A percentile compares a stretch with the other conserved stretches of the same genome.
phyloP scores from a whole-genome alignment of 768 basidiomycete genomes.

The Termitomyces sp. region DNA sequence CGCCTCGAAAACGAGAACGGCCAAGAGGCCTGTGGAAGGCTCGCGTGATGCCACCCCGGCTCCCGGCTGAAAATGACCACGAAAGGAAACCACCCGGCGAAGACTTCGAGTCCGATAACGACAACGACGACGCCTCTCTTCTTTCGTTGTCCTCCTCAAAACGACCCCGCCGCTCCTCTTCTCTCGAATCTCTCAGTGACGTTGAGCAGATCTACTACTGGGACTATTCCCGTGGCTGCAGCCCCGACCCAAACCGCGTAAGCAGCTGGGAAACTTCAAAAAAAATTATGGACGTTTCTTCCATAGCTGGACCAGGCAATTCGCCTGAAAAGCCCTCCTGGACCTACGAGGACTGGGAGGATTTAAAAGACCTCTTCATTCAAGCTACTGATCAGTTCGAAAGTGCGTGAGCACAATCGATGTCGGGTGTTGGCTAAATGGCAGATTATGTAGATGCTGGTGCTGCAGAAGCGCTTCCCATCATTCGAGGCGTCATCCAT shows the following conservation, averaged over 20 bases:
- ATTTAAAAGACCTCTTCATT: slow-evolving; percentile 61
- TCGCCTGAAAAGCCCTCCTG: slow-evolving; percentile 23
- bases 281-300: slow-evolving; percentile 41
- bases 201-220: slow-evolving; percentile 29
- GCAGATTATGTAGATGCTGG: slow-evolving; percentile 38
- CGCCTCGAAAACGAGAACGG: slow-evolving; percentile 24
- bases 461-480: slow-evolving; percentile 46
- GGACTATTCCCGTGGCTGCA: slow-evolving; percentile 33
- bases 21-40: slow-evolving; percentile 47
- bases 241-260: slow-evolving; percentile 25
- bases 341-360: slow-evolving; percentile 60
- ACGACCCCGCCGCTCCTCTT: slow-evolving; percentile 8
- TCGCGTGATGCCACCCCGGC: slow-evolving; percentile 35
- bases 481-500: slow-evolving; percentile 63
- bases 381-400: slow-evolving; percentile 60
- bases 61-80: slow-evolving; percentile 20
- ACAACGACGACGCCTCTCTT: slow-evolving; percentile 23
- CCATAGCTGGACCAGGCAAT: slow-evolving; percentile 28
- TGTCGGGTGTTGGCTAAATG: slow-evolving; percentile 13
- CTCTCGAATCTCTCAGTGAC: slow-evolving; percentile 16
- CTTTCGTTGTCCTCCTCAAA: slow-evolving; percentile 17
- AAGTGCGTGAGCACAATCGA: slow-evolving; percentile 35
- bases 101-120: slow-evolving; percentile 12
- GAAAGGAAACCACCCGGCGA: slow-evolving; percentile 20
- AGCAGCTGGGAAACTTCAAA: slow-evolving; percentile 30